These are phyloP conservation scores for Xylaria acuta DNA, from an alignment of 495 filamentous ascomycete genomes.

Conservation along the genomic window DNA sequence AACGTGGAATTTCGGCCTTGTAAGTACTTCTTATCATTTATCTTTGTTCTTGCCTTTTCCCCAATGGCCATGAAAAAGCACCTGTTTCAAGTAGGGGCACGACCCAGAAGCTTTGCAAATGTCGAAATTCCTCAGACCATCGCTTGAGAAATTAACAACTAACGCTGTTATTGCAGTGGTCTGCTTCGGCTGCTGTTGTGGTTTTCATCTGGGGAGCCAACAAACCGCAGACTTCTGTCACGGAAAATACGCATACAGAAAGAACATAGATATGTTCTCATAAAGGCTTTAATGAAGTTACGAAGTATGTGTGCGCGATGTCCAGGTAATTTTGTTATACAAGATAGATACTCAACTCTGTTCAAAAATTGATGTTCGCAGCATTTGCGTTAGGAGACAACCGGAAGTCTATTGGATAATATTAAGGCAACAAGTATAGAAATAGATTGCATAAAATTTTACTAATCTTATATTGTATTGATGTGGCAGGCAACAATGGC, in stretches of 20 bases:
- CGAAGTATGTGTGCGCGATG: neutral
- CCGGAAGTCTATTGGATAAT: neutral
- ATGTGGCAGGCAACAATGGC: too few relatives aligned
- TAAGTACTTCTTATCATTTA: too few relatives aligned
- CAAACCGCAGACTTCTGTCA: neutral
- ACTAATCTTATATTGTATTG: neutral
- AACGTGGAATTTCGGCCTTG: constrained; percentile 59
- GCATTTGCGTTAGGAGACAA: neutral
- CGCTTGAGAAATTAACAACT: neutral
- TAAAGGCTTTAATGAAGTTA: neutral
- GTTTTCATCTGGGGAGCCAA: constrained; percentile 23
- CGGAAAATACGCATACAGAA: neutral
- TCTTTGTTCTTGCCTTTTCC: neutral
- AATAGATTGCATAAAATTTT: neutral
- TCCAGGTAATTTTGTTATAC: neutral
- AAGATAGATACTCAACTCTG: neutral
- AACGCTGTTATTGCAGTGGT: constrained; percentile 5
- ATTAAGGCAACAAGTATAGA: neutral
- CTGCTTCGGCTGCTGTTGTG: constrained; percentile 22
- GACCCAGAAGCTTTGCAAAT: neutral
- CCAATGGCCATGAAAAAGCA: too few relatives aligned
- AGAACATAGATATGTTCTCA: neutral
- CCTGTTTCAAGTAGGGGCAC: neutral
- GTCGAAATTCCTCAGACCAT: neutral
- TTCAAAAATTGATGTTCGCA: neutral